phyloP scores from a whole-genome alignment of 129 eudicot genomes.

The Apium graveolens region DNA sequence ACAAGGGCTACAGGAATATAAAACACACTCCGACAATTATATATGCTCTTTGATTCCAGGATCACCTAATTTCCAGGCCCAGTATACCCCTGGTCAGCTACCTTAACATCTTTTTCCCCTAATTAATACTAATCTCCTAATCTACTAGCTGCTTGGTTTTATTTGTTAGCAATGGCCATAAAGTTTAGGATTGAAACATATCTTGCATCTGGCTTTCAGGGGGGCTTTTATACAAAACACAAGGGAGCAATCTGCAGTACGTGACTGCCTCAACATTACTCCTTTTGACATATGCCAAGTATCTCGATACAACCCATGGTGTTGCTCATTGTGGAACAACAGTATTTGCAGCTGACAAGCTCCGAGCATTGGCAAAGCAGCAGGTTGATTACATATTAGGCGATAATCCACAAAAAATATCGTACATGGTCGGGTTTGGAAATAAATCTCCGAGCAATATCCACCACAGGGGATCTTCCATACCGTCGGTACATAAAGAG shows the following conservation, averaged over 20 bases:
- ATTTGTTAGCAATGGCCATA: too few relatives aligned
- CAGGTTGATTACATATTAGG: conserved; percentile 85
- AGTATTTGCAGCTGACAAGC: conserved; percentile 40
- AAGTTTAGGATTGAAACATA: background rate
- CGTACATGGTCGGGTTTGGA: conserved; percentile 94
- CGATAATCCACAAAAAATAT: conserved; percentile 65
- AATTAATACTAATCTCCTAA: too few relatives aligned
- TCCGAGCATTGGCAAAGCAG: conserved; percentile 52
- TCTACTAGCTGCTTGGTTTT: background rate
- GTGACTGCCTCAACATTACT: conserved; percentile 78
- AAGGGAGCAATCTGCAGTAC: conserved; percentile 81
- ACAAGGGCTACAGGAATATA: conserved; percentile 45
- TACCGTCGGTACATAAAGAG: conserved; percentile 57
- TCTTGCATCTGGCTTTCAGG: conserved; percentile 24
- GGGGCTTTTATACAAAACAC: conserved; percentile 62
- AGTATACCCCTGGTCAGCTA: conserved; percentile 62
- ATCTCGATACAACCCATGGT: conserved; percentile 38
- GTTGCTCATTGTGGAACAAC: conserved; percentile 49
- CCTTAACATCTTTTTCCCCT: background rate
- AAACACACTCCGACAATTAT: conserved; percentile 83
- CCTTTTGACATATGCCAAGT: conserved; percentile 70
- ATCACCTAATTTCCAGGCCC: conserved; percentile 64
- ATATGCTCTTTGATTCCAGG: conserved; percentile 84
- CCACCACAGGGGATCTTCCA: conserved; percentile 83
- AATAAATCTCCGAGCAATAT: conserved; percentile 48